Evolutionary conservation across 805 yeast genomes (phyloP), one percentile per base, ranked within the genome.

Genomic region (Yarrowia sp.): DNA sequence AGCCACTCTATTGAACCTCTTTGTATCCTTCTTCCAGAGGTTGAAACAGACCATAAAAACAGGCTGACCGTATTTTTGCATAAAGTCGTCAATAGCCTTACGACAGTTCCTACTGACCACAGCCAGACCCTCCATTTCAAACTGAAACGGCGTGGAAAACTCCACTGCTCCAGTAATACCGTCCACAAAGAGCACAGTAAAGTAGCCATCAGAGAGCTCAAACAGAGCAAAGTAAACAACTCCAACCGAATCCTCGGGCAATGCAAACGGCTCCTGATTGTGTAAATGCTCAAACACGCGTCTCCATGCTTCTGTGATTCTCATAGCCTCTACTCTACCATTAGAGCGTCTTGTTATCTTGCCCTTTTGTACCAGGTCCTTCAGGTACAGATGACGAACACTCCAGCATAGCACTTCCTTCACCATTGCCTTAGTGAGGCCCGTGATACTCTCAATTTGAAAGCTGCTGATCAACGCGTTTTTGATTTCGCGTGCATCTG

Each of bases 151-250:
- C 1, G 55, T 13, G 4, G 55, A 10, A 13, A n/a, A 48, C n/a
- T 13, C 41, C 2, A 48, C 31, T 6, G 55, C 55, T 2, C 55
- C 55, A 4, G 41, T 48, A 2, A 14, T 15, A 13, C 28, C 55
- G 15, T 48, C 55, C 8, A 48, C 13, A 35, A 48, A 48, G n/a
- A 48, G 14, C 13, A 48, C 32, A 2, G 55, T 33, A 8, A 18
- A 11, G 6, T 8, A 8, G 3, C 8, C n/a, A 11, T 48, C 41
- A 4, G 41, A 4, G 17, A 35, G 13, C 2, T 32, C 15, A 35
- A 8, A 48, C 13, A 48, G 41, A 8, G 41, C 55, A 48, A 33
- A 35, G 55, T 48, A 48, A 9, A 48, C 55, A 31, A 48, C 55
- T 1, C 41, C 41, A 5, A 15, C 11, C 4, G 4, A 13, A 8